A percentile compares a stretch with the other conserved stretches of the same genome.
Evolutionary conservation across 1,139 yeast genomes (phyloP).

Genomic region (Hyphopichia buzzinii): DNA sequence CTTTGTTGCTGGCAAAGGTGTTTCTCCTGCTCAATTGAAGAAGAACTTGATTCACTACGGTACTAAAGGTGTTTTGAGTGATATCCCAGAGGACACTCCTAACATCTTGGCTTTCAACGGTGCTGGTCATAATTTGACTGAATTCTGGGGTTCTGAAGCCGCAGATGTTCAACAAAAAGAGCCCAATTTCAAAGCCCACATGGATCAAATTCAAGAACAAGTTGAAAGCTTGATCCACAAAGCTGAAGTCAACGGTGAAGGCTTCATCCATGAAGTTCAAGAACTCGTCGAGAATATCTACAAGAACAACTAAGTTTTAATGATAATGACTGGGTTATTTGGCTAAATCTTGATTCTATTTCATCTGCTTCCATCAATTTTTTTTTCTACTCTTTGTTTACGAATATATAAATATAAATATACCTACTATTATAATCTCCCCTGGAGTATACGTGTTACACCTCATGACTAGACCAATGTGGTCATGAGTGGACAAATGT

Average conservation of each 20-base stretch:
- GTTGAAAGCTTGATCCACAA: conserved; percentile 19
- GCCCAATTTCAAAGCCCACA: background rate
- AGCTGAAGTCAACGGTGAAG: conserved; percentile 16
- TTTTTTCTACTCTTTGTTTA: too few relatives aligned
- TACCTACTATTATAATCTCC: too few relatives aligned
- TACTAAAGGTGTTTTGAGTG: conserved; percentile 64
- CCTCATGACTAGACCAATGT: too few relatives aligned
- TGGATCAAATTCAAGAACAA: conserved; percentile 12
- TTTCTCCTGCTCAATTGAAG: conserved; percentile 86
- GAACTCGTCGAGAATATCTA: conserved; percentile 21
- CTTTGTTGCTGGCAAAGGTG: conserved; percentile 53
- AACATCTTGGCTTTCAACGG: conserved; percentile 91
- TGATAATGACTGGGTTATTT: too few relatives aligned
- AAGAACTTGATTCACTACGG: conserved; percentile 81
- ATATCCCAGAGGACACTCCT: conserved; percentile 81
- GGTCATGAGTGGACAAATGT: too few relatives aligned
- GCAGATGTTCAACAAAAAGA: conserved; percentile 4
- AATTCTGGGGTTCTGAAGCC: conserved; percentile 55
- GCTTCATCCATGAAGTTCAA: conserved; percentile 16
- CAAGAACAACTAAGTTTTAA: conserved; percentile 6
- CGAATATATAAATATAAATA: too few relatives aligned
- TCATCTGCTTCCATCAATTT: too few relatives aligned
- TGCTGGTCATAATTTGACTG: conserved; percentile 76
- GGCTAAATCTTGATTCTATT: too few relatives aligned
- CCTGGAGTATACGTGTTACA: too few relatives aligned